Evolutionary conservation across 2,329 filamentous ascomycete genomes (phyloP), one percentile per base, ranked within the genome.

Genomic region (Claviceps sp.): DNA sequence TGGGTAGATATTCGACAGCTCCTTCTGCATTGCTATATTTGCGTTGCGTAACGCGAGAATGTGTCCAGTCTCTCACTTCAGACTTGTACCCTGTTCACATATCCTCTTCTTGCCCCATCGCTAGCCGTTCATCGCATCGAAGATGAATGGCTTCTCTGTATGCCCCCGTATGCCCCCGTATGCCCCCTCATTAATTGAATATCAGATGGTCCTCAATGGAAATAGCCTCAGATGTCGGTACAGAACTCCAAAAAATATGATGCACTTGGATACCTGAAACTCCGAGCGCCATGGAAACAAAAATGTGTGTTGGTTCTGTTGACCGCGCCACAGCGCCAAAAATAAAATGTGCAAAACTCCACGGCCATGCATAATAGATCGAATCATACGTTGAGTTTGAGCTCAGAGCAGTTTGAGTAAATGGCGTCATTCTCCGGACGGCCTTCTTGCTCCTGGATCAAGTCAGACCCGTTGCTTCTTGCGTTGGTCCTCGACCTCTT

Each of bases 391-490:
- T 40, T 39, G 14, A 47, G 42, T 13, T 40, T 22, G 22, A 4
- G 30, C 30, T 11, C 2, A 34, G 6, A 26, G 26, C 26, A 26
- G 26, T 26, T 26, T 26, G 26, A 26, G 6, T 26, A 7, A 26
- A 26, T 34, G 3, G 8, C 30, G 30, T 34, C 30, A 24, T 24
- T 16, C 19, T 6, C 42, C 7, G 7, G 26, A 44, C 19, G 7
- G 16, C 16, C 5, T 14, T 3, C 5, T 4, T 5, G 42, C 16
- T 26, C 14, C 19, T 13, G 3, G 7, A n/a, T 45, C 14, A 44
- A n/a, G 10, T 65, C 56, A 67, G 24, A 59, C 61, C 51, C 60
- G 65, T 51, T 64, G 60, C 49, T 64, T 67, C 57, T 67, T 67
- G 19, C 55, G 55, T 1, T 59, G 55, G 37, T 48, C 55, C 8